These are phyloP conservation scores for Platanus orientalis DNA, from an alignment of 164 flowering plant species.

Conservation along the genomic window DNA sequence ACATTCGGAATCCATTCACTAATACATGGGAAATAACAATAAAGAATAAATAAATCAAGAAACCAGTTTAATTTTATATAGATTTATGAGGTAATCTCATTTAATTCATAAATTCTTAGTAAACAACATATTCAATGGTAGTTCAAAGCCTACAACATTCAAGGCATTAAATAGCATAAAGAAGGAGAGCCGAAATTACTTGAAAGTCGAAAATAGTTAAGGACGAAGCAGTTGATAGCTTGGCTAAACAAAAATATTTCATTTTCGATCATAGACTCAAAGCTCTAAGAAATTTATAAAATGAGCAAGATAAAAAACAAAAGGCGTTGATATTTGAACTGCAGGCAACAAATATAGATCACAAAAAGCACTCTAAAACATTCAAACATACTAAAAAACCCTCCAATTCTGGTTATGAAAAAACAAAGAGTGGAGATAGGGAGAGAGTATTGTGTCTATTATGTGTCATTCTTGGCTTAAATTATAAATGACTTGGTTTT, in stretches of 20 bases:
- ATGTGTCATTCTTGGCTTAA: too few relatives aligned
- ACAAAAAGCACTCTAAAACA: too few relatives aligned
- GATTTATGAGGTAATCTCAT: not conserved
- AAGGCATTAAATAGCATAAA: not conserved
- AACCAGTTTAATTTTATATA: not conserved
- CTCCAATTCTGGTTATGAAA: too few relatives aligned
- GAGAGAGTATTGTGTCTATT: too few relatives aligned
- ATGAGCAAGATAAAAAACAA: too few relatives aligned
- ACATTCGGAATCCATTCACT: not conserved
- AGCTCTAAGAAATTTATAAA: too few relatives aligned
- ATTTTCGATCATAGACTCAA: not conserved
- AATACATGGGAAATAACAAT: not conserved
- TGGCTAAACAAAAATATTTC: constrained; percentile 13
- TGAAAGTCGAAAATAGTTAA: constrained; percentile 10
- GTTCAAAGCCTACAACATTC: not conserved
- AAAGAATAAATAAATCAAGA: not conserved
- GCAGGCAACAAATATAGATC: too few relatives aligned
- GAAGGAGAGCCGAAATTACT: constrained; percentile 7
- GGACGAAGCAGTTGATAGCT: constrained; percentile 6
- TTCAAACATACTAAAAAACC: too few relatives aligned
- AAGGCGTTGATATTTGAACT: too few relatives aligned
- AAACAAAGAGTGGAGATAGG: too few relatives aligned
- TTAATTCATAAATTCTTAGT: not conserved
- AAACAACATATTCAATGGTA: not conserved
- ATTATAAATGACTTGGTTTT: too few relatives aligned